phyloP scores from a whole-genome alignment of 768 basidiomycete species.

The Tylopilus cervinicoccineus region DNA sequence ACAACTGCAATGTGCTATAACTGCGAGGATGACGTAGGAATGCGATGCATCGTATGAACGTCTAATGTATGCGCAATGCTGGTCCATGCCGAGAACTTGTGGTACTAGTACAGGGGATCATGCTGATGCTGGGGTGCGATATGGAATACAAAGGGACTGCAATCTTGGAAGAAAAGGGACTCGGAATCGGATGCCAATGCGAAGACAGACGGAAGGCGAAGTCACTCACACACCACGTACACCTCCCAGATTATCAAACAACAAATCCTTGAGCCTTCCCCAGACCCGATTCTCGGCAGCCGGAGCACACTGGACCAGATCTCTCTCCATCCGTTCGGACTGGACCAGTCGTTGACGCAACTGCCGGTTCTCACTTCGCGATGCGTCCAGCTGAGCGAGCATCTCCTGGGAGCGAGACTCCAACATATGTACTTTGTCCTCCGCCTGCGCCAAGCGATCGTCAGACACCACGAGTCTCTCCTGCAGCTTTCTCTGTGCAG shows the following conservation, averaged over 20 bases:
- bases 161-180: conserved; percentile 1
- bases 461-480: conserved; percentile 18
- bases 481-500: conserved; percentile 14
- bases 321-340: conserved; percentile 21
- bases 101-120: conserved; percentile 21
- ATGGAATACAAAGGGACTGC: conserved; percentile 9
- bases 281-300: conserved; percentile 22
- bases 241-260: conserved; percentile 25
- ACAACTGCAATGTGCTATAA: conserved; percentile 20
- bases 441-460: conserved; percentile 11
- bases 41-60: conserved; percentile 15
- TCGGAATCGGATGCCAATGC: conserved; percentile 1
- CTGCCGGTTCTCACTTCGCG: conserved; percentile 17
- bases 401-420: conserved; percentile 23
- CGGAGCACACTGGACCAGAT: conserved; percentile 11
- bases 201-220: neutral
- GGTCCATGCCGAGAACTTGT: conserved; percentile 23
- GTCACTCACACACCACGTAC: conserved; percentile 19
- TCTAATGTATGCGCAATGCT: conserved; percentile 20
- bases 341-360: conserved; percentile 23
- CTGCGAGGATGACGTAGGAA: conserved; percentile 17
- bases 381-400: conserved; percentile 15
- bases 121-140: conserved; percentile 24
- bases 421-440: conserved; percentile 13
- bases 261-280: conserved; percentile 27